Evolutionary conservation across 164 flowering plant genomes (phyloP), one percentile per base, ranked within the genome.

Genomic region (Vitis amurensis): DNA sequence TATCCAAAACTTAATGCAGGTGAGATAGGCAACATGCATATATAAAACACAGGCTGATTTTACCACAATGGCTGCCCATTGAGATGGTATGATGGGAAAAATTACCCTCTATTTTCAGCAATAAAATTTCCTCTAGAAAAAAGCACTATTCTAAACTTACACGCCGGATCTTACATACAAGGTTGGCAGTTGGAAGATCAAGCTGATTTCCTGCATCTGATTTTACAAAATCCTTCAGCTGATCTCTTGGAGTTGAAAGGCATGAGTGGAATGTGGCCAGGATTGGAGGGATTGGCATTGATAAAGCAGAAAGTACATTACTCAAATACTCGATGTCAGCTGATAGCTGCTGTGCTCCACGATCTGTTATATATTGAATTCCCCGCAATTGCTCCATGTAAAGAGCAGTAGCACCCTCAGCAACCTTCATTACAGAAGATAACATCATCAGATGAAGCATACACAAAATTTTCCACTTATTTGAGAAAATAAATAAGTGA

Each of bases 321-420:
- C 92, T 91, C 72, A 93, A 74, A 73, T 96, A 96, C 63, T 96
- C 98, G n/a, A 96, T 93, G 71, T 96, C 99, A 55, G 85, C 91
- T 1, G 98, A 83, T 4, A 96, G 84, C 79, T 96, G 99, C 58
- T 86, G 93, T 3, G 99, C 95, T 65, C 99, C 99, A 60, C 88
- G 89, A 70, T 93, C 99, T 27, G 97, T 90, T 57, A 93, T 82
- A 68, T 80, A 84, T 48, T 91, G 98, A 67, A 96, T 96, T 7
- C 95, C 99, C 9, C 98, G 87, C 73, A 96, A 63, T 75, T 93
- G 99, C 77, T 96, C 99, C 75, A 81, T 85, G 79, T 91, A 96
- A 60, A 96, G 90, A 27, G 90, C 91, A 0, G 97, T 83, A 30
- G 99, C 97, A 71, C 99, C 99, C 78, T 96, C 99, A 0, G 98